Evolutionary conservation across 306 rosid species (phyloP).

Genomic region (Dryas drummondii): DNA sequence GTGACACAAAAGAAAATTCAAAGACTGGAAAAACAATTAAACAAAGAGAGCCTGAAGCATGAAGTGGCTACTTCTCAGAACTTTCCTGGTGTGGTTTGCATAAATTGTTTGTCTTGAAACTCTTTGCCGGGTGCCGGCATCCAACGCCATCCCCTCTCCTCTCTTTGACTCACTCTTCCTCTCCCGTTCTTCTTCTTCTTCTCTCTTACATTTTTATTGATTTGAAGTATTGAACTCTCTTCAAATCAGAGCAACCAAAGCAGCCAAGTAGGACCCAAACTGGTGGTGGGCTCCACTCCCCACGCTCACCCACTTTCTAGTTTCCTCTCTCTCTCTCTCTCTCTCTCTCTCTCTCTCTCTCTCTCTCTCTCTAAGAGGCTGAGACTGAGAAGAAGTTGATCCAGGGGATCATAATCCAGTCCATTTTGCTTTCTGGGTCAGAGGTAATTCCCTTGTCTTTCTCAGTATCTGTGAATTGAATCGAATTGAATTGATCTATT

Average conservation of each 20-base stretch:
- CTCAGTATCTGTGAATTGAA: neutral
- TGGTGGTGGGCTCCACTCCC: constrained; percentile 5
- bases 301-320: neutral
- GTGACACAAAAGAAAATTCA: neutral
- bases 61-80: constrained; percentile 10
- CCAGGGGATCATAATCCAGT: constrained; percentile 11
- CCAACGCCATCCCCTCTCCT: neutral
- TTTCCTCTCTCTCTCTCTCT: neutral
- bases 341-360: neutral
- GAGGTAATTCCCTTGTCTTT: constrained; percentile 10
- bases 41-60: neutral
- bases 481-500: constrained; percentile 1
- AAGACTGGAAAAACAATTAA: constrained; percentile 1
- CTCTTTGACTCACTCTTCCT: neutral
- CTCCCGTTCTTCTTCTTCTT: neutral
- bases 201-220: neutral
- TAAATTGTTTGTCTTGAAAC: constrained; percentile 3
- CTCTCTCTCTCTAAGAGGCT: neutral
- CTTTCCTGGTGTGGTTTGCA: neutral
- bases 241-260: constrained; percentile 6
- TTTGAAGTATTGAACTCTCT: neutral
- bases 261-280: neutral
- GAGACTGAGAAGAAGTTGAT: constrained; percentile 12
- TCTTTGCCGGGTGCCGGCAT: constrained; percentile 13
- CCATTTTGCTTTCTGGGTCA: constrained; percentile 8